Percentiles rank a stretch among this genome's conserved stretches.
These are phyloP conservation scores for Trichosanthes truncata DNA, from an alignment of 306 rosid genomes.

Conservation along the genomic window DNA sequence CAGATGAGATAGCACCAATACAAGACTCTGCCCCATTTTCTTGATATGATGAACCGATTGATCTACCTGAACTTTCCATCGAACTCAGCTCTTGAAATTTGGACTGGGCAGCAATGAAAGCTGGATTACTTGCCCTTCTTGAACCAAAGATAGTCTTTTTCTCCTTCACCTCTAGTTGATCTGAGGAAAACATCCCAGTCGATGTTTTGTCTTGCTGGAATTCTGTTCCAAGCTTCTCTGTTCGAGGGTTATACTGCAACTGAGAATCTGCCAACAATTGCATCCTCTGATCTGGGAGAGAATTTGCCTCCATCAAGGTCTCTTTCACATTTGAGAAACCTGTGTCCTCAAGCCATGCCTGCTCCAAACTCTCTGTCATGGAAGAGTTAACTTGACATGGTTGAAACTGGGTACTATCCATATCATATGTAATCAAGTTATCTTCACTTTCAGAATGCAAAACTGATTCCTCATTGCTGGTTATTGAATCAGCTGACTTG, in stretches of 20 bases:
- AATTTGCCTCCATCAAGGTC: conserved; percentile 20
- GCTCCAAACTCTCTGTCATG: conserved; percentile 28
- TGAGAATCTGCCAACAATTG: conserved; percentile 28
- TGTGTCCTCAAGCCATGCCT: conserved; percentile 27
- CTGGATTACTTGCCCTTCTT: conserved; percentile 55
- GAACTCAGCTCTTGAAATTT: conserved; percentile 65
- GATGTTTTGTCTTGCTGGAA: conserved; percentile 35
- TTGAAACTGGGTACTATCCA: conserved; percentile 36
- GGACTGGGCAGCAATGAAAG: conserved; percentile 70
- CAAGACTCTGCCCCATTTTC: conserved; percentile 49
- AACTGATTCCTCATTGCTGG: conserved; percentile 22
- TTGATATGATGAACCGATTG: conserved; percentile 30
- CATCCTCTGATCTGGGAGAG: conserved; percentile 23
- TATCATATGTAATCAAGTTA: conserved; percentile 30
- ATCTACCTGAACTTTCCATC: conserved; percentile 32
- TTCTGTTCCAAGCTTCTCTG: conserved; percentile 40
- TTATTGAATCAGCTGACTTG: conserved; percentile 30
- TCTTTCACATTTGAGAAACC: conserved; percentile 28
- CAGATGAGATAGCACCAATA: conserved; percentile 23
- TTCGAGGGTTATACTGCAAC: conserved; percentile 26
- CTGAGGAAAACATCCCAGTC: conserved; percentile 36
- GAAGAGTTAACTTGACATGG: conserved; percentile 25
- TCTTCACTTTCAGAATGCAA: conserved; percentile 53
- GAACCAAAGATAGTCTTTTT: conserved; percentile 21
- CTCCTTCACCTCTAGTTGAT: conserved; percentile 55